Evolutionary conservation across 352 stramenopile genomes (phyloP).

Genomic region (Pythium guiyangense): DNA sequence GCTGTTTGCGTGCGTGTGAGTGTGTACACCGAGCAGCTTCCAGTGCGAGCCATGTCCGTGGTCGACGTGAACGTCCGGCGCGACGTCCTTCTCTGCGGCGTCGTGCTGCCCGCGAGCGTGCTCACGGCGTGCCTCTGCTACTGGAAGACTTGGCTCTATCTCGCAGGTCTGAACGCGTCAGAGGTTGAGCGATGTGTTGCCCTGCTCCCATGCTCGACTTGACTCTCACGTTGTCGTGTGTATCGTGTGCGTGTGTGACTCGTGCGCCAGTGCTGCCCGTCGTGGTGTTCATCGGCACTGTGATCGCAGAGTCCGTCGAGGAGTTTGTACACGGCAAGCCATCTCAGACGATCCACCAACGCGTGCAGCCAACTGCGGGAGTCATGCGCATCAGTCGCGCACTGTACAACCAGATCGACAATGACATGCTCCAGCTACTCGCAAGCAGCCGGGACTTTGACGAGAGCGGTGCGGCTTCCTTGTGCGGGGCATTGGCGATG

Average conservation of each 20-base stretch:
- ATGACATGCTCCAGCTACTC: slow-evolving; percentile 53
- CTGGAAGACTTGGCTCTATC: not conserved
- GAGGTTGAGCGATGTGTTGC: no score
- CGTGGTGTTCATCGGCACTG: slow-evolving; percentile 47
- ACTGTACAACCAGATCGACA: slow-evolving; percentile 64
- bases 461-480: slow-evolving; percentile 11
- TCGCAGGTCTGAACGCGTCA: slow-evolving; percentile 2
- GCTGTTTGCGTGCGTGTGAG: no score
- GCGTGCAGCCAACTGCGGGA: slow-evolving; percentile 6
- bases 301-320: slow-evolving; percentile 27
- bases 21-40: no score
- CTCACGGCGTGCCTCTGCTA: not conserved
- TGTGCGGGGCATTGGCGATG: not conserved
- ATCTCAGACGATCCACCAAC: not conserved
- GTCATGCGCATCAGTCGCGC: slow-evolving; percentile 61
- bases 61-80: slow-evolving; percentile 1
- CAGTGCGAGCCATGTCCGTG: not conserved
- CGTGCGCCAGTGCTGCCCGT: slow-evolving; percentile 35
- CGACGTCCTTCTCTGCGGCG: not conserved
- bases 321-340: slow-evolving; percentile 9
- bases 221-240: no score
- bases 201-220: no score
- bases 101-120: not conserved
- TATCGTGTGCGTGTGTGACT: not conserved
- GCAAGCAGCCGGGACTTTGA: slow-evolving; percentile 69